Percentiles rank a stretch among this genome's conserved stretches.
Evolutionary conservation across 768 basidiomycete species (phyloP).

Genomic region (Naganishia friedmannii): DNA sequence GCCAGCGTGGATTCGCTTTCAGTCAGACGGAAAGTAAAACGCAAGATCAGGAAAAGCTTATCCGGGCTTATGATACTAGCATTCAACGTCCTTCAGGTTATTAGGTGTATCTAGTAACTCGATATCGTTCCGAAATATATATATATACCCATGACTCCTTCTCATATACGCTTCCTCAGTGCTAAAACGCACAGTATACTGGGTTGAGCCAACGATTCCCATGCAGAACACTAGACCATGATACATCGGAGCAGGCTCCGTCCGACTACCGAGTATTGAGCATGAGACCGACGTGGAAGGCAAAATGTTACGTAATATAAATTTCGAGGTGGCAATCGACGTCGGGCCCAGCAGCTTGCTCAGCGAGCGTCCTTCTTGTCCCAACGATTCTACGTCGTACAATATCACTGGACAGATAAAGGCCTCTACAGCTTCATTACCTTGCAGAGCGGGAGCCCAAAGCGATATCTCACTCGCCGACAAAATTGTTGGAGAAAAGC

Average conservation of each 20-base stretch:
- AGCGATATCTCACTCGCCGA: neutral
- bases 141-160: neutral
- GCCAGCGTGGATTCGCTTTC: conserved; percentile 96
- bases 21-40: conserved; percentile 87
- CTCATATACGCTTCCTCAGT: too few species aligned
- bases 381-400: conserved; percentile 1
- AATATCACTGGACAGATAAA: neutral
- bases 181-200: too few species aligned
- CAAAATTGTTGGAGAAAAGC: neutral
- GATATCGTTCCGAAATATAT: neutral
- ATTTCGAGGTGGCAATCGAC: too few species aligned
- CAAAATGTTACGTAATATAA: too few species aligned
- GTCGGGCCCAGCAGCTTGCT: neutral
- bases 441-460: neutral
- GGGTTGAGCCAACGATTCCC: too few species aligned
- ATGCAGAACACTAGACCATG: too few species aligned
- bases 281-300: too few species aligned
- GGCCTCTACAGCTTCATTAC: neutral
- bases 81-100: conserved; percentile 49
- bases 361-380: neutral
- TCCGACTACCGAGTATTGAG: too few species aligned
- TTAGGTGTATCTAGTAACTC: conserved; percentile 29
- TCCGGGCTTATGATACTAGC: conserved; percentile 55
- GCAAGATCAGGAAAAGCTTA: conserved; percentile 71
- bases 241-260: too few species aligned